These are phyloP conservation scores for Miscanthus lutarioriparius DNA, from an alignment of 176 grass and related monocot species.

Conservation along the genomic window DNA sequence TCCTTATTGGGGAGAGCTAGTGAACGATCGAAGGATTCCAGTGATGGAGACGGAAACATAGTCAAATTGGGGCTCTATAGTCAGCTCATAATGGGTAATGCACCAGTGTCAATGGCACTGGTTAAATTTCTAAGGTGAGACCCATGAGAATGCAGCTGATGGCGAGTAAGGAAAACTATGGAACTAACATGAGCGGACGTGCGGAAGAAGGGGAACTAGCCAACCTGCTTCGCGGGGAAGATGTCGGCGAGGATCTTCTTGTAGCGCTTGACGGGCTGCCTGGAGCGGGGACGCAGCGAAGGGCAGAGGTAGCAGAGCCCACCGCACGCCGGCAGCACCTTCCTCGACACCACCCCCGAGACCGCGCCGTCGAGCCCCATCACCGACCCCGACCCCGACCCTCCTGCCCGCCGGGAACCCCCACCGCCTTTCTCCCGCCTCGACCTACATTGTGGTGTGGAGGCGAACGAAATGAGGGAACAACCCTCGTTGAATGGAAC, in stretches of 20 bases:
- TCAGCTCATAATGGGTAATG: neutral
- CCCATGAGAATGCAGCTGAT: neutral
- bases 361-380: conserved; percentile 28
- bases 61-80: neutral
- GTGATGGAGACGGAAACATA: neutral
- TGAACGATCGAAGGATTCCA: neutral
- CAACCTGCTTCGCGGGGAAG: conserved; percentile 61
- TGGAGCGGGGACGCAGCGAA: conserved; percentile 46
- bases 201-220: neutral
- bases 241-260: conserved; percentile 82
- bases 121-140: neutral
- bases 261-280: conserved; percentile 71
- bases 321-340: conserved; percentile 60
- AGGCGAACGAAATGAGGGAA: neutral
- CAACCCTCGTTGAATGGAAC: neutral
- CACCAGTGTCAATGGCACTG: neutral
- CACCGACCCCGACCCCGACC: neutral
- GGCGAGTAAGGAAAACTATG: neutral
- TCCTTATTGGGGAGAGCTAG: neutral
- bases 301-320: conserved; percentile 68
- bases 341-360: too few relatives aligned
- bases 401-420: neutral
- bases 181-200: neutral
- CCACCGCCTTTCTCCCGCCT: neutral
- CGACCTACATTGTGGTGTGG: neutral